Evolutionary conservation across 2,329 filamentous ascomycete species (phyloP).

Genomic region (Curvularia sp.): DNA sequence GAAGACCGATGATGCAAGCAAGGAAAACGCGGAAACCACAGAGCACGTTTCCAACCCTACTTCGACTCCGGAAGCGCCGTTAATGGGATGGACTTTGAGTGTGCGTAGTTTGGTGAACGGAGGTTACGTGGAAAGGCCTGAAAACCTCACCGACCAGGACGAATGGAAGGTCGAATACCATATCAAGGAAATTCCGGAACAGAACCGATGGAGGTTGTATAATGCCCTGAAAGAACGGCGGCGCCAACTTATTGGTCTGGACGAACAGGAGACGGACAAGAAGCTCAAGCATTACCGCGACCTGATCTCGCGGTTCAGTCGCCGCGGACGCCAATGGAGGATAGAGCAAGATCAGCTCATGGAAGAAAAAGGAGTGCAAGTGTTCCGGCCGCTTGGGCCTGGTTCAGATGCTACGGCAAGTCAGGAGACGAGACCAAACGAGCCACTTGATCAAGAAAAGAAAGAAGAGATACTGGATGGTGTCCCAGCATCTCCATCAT

Average conservation of each 20-base stretch:
- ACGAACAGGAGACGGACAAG: constrained; percentile 53
- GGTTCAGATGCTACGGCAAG: constrained; percentile 25
- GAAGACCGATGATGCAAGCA: neutral
- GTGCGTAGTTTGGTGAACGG: constrained; percentile 77
- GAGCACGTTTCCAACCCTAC: constrained; percentile 2
- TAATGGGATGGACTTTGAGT: constrained; percentile 75
- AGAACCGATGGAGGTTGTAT: constrained; percentile 31
- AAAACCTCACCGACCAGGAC: constrained; percentile 54
- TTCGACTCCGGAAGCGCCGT: constrained; percentile 30
- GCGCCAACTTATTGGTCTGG: constrained; percentile 48
- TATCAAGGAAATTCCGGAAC: constrained; percentile 63
- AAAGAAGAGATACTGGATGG: constrained; percentile 11
- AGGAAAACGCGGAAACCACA: constrained; percentile 2
- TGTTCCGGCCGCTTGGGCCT: constrained; percentile 45
- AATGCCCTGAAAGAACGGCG: constrained; percentile 63
- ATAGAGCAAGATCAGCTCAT: constrained; percentile 62
- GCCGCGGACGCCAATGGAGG: constrained; percentile 67
- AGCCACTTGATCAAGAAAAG: constrained; percentile 7
- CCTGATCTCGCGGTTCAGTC: constrained; percentile 57
- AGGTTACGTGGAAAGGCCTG: constrained; percentile 67
- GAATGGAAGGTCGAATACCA: constrained; percentile 81
- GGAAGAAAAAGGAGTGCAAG: constrained; percentile 50
- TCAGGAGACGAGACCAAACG: constrained; percentile 5
- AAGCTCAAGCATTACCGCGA: constrained; percentile 55
- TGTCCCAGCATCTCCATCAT: constrained; percentile 13